Base-by-base conservation (phyloP, 2,329 filamentous ascomycete species). In the Phoma sp. region DNA sequence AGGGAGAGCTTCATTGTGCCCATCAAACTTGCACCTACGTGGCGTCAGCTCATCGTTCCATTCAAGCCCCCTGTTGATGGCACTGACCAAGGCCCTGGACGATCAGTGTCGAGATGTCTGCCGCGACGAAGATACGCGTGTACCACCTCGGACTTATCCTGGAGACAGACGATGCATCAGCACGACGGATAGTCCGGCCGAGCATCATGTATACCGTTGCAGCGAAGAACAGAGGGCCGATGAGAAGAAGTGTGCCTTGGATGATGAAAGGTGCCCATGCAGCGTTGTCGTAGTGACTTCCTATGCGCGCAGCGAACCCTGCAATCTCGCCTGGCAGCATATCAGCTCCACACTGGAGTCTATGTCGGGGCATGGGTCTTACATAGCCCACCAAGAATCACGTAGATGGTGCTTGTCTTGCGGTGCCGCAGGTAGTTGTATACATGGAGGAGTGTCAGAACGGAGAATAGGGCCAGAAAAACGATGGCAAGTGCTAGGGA, bases 121-220 rank as follows among this genome's bases (percentile, higher is more conserved):
- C 68, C 0, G 59, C 46, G 1, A 71, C 67, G 15, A 73, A 73
- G 5, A 69, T 55, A 3, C 62, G 56, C 2, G 70, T 72, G 40
- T 62, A 72, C 66, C 66, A 71, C n/a, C 36, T 60, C 7, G 68
- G 64, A 18, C 58, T 62, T 25, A 72, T 62, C 7, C 69, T 49
- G 2, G 66, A 69, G 2, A 69, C 52, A 3, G 65, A 57, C 38
- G 68, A 64, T 6, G 66, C 69, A 3, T 60, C 56, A 18, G 69
- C 65, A 11, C 66, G 49, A 11, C 56, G 53, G 14, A 80, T 74
- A 2, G 78, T 68, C 20, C 76, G 73, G 2, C 76, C 72, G 2
- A 80, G 72, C 21, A 75, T 76, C 77, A 80, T 80, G 68, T 81
- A 80, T 21, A 81, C 71, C 0, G 76, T 76, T 0, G 78, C 78